Conservation (phyloP, 768 basidiomycete genomes). For the Leccinellum luteum region DNA sequence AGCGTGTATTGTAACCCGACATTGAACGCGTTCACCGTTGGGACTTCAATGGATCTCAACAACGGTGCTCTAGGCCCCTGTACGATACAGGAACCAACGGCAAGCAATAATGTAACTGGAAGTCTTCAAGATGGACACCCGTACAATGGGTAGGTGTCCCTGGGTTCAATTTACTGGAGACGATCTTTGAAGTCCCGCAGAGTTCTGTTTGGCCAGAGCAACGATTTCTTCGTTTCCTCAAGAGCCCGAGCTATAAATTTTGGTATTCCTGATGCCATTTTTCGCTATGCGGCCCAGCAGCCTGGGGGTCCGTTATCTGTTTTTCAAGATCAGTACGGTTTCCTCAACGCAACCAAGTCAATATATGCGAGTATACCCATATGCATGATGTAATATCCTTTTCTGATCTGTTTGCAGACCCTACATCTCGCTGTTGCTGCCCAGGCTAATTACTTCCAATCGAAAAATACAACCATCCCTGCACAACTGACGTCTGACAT, state of each 20-base stretch:
- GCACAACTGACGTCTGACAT: constrained; percentile 41
- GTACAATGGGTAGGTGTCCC: constrained; percentile 54
- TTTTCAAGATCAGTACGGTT: constrained; percentile 49
- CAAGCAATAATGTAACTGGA: constrained; percentile 50
- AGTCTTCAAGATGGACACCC: constrained; percentile 42
- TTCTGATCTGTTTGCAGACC: constrained; percentile 37
- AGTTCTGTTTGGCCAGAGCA: constrained; percentile 37
- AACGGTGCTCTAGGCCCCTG: constrained; percentile 42
- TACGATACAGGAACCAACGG: constrained; percentile 25
- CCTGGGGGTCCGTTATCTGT: constrained; percentile 40
- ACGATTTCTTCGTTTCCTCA: constrained; percentile 48
- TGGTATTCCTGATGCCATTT: constrained; percentile 62
- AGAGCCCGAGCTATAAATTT: constrained; percentile 47
- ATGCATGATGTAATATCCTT: neutral
- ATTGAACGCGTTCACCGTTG: constrained; percentile 44
- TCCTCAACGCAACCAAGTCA: constrained; percentile 47
- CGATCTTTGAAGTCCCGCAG: constrained; percentile 24
- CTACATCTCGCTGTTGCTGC: constrained; percentile 58
- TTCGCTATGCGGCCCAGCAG: constrained; percentile 45
- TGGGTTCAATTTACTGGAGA: neutral
- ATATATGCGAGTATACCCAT: constrained; percentile 31
- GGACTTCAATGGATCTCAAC: constrained; percentile 42
- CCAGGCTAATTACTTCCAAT: constrained; percentile 57
- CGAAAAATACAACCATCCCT: constrained; percentile 35
- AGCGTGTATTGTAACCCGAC: constrained; percentile 58